phyloP scores from a whole-genome alignment of 345 rosid species.

The Syzygium jambos region DNA sequence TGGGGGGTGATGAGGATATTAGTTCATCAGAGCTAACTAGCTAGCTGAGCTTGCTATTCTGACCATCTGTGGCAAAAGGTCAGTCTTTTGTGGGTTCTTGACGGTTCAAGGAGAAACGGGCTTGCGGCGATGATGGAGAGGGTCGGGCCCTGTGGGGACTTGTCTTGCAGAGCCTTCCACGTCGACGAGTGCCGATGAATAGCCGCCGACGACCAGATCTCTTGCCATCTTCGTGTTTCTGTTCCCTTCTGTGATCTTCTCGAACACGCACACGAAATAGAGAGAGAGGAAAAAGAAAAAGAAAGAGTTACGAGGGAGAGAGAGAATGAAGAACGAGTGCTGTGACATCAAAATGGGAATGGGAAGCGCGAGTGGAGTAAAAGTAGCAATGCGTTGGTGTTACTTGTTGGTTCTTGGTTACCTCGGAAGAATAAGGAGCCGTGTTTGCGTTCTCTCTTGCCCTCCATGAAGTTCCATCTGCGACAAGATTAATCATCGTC shows the following conservation, averaged over 20 bases:
- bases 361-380: not conserved
- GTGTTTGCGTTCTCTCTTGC: not conserved
- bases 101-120: conserved; percentile 10
- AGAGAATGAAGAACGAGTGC: not conserved
- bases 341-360: not conserved
- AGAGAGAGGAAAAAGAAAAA: not conserved
- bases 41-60: not conserved
- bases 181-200: not conserved
- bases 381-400: not conserved
- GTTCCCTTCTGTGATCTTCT: not conserved
- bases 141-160: conserved; percentile 63
- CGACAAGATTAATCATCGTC: not conserved
- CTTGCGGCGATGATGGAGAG: conserved; percentile 45
- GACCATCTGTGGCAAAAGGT: not conserved
- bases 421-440: not conserved
- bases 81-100: not conserved
- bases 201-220: not conserved
- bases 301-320: not conserved
- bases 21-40: not conserved
- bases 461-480: not conserved
- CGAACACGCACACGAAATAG: not conserved
- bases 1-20: not conserved
- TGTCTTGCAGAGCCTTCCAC: conserved; percentile 29
- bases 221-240: not conserved
- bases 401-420: not conserved